phyloP scores from a whole-genome alignment of 1,139 yeast species.

The Candida freyschussii region DNA sequence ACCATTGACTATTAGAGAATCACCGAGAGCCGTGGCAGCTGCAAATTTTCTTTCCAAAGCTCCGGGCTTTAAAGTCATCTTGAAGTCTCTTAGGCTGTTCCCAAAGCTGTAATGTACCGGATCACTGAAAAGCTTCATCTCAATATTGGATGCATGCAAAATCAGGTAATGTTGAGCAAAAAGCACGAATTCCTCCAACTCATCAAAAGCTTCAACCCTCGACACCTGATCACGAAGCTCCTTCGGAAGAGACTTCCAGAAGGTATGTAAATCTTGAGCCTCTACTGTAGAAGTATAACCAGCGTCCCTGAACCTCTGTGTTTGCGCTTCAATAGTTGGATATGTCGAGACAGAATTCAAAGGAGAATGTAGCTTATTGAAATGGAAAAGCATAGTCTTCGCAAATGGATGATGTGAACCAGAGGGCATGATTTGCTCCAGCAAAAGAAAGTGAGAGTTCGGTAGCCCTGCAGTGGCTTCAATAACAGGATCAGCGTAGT shows the following conservation, averaged over 20 bases:
- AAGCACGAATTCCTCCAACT: conserved; percentile 74
- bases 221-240: conserved; percentile 42
- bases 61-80: too few relatives aligned
- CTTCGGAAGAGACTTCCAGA: conserved; percentile 47
- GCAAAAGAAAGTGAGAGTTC: conserved; percentile 56
- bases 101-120: too few relatives aligned
- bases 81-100: too few relatives aligned
- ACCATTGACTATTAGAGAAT: conserved; percentile 41
- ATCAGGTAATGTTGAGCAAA: conserved; percentile 76
- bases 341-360: conserved; percentile 58
- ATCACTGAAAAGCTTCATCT: conserved; percentile 17
- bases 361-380: conserved; percentile 63
- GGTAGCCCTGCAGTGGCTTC: conserved; percentile 40
- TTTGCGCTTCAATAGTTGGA: conserved; percentile 48
- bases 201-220: conserved; percentile 67
- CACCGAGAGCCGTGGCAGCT: conserved; percentile 35
- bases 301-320: conserved; percentile 41
- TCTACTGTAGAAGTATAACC: conserved; percentile 49
- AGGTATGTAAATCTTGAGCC: conserved; percentile 48
- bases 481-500: conserved; percentile 63
- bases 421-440: conserved; percentile 71
- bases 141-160: conserved; percentile 54
- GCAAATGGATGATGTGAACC: conserved; percentile 65
- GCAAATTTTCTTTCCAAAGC: conserved; percentile 48
- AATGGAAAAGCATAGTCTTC: conserved; percentile 69